Conservation (phyloP, 768 basidiomycete genomes). For the Hirschioporus abietinus region DNA sequence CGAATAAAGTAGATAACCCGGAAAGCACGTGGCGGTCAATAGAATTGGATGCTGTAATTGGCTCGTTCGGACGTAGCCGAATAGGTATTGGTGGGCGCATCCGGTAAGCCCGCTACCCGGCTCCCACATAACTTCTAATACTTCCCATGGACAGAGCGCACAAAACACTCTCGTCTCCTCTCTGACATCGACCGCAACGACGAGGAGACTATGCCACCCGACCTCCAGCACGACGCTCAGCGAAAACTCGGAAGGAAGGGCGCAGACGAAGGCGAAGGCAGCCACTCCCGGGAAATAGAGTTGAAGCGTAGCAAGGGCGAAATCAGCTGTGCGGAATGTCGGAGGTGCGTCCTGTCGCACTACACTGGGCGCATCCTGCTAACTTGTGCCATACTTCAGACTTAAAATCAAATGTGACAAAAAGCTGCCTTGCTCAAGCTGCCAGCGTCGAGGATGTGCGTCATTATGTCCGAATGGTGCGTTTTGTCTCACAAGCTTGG, state of each 20-base stretch:
- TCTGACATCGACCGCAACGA: not conserved
- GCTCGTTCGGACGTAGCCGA: not conserved
- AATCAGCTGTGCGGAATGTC: conserved; percentile 78
- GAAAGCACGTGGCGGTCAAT: not conserved
- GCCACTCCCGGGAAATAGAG: conserved; percentile 63
- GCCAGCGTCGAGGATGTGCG: conserved; percentile 66
- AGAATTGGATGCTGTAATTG: not conserved
- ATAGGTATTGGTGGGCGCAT: not conserved
- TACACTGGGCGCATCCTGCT: conserved; percentile 1
- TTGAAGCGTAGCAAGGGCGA: conserved; percentile 68
- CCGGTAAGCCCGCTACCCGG: not conserved
- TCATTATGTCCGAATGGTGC: conserved; percentile 68
- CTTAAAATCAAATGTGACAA: conserved; percentile 80
- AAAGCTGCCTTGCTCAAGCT: conserved; percentile 74
- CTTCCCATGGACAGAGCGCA: conserved; percentile 1
- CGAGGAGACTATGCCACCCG: not conserved
- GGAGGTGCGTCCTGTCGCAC: conserved; percentile 42
- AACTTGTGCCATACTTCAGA: not conserved
- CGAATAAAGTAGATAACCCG: not conserved
- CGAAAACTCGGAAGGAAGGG: not conserved
- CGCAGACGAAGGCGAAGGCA: conserved; percentile 28
- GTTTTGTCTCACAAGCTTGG: conserved; percentile 14
- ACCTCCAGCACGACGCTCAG: not conserved
- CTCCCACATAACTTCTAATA: not conserved
- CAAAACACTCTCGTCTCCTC: not conserved